Base-by-base conservation (phyloP, 2,329 filamentous ascomycete genomes). In the Hymenoscyphus albidus region DNA sequence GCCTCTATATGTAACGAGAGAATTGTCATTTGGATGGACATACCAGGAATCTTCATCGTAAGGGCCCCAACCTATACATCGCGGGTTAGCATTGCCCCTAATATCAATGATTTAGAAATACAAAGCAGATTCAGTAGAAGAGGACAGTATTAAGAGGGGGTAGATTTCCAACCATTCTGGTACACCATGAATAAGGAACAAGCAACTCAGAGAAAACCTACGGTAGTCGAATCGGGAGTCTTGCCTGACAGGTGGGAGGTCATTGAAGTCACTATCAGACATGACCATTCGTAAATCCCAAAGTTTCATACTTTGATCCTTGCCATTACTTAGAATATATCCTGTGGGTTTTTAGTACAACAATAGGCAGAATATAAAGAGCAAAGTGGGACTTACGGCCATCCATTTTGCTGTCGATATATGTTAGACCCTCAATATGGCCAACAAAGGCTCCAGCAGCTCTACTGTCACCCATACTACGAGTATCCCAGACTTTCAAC, bases 281-380 rank as follows among this genome's bases (percentile, higher is more conserved):
- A 95, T 91, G 83, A 93, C 94, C 82, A 91, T 96, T 61, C 94
- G 84, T 63, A 97, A 76, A 76, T 99, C 95, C 95, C 95, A 99
- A 0, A 99, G 83, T 78, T 98, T 98, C 86, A 96, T 96, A 54
- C 89, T 94, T 77, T 98, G 95, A 74, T 99, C 95, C 75, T 98
- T 99, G 67, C 88, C 92, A 72, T 99, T 99, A 70, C 89, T 93
- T 32, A 99, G 85, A 9, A 98, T 90, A 76, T 98, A 98, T 64
- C 74, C 74, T 75, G 55, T 13, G 12, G 12, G 22, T 51, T 51
- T 22, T 51, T 27, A 51, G 18, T 51, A 12, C 18, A 51, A 51
- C 0, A 22, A 22, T 12, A 22, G 18, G 42, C n/a, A 22, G 6
- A 51, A 22, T 3, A 18, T 1, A 13, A 51, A 51, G 16, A 9